Evolutionary conservation across 768 basidiomycete genomes (phyloP).

Genomic region (Austroboletus festivus): DNA sequence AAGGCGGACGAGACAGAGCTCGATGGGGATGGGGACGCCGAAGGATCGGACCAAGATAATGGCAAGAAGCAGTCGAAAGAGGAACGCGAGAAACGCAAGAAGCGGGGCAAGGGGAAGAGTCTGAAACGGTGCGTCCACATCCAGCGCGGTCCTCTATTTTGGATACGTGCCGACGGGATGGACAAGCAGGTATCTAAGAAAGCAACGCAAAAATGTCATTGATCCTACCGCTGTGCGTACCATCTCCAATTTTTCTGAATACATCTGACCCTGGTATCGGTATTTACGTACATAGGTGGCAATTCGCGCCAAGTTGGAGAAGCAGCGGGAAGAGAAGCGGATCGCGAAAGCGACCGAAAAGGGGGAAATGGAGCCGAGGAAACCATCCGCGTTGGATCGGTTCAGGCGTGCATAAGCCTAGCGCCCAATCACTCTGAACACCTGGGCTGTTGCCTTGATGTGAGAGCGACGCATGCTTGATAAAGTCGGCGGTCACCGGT

Average conservation of each 20-base stretch:
- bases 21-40: slow-evolving; percentile 31
- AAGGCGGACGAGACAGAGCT: slow-evolving; percentile 70
- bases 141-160: too few relatives aligned
- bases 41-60: slow-evolving; percentile 35
- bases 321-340: slow-evolving; percentile 47
- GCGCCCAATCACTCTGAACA: too few relatives aligned
- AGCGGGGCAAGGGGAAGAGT: slow-evolving; percentile 85
- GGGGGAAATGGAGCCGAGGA: slow-evolving; percentile 26
- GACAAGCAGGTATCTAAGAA: slow-evolving; percentile 74
- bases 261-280: not conserved
- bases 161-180: too few relatives aligned
- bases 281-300: slow-evolving; percentile 50
- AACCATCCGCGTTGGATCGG: slow-evolving; percentile 36
- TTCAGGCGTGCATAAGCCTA: slow-evolving; percentile 27
- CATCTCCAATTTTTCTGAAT: not conserved
- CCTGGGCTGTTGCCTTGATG: too few relatives aligned
- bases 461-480: too few relatives aligned
- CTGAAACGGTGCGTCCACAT: slow-evolving; percentile 72
- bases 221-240: slow-evolving; percentile 69
- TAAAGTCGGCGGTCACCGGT: too few relatives aligned
- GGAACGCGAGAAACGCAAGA: slow-evolving; percentile 65
- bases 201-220: slow-evolving; percentile 93
- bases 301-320: slow-evolving; percentile 64
- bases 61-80: slow-evolving; percentile 23
- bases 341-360: slow-evolving; percentile 34